Evolutionary conservation across 1,284 basidiomycete species (phyloP).

Genomic region (Ganoderma resinaceum): DNA sequence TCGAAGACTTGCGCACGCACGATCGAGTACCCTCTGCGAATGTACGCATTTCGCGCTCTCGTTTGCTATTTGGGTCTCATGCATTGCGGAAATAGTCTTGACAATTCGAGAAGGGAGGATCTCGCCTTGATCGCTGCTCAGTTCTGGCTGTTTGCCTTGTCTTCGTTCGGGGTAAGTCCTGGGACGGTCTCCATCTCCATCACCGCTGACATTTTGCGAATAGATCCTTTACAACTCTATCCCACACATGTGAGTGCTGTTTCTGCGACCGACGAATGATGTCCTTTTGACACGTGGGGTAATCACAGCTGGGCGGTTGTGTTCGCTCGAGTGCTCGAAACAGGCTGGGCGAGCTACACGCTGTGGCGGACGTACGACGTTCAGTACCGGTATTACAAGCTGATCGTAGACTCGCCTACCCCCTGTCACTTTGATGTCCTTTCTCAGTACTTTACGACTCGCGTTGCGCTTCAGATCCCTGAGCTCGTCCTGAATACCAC

Average conservation of each 20-base stretch:
- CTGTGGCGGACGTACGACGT: slow-evolving; percentile 53
- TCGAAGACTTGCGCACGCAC: slow-evolving; percentile 49
- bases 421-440: slow-evolving; percentile 58
- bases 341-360: slow-evolving; percentile 59
- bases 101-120: slow-evolving; percentile 58
- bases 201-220: background rate
- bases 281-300: background rate
- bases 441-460: slow-evolving; percentile 48
- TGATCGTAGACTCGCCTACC: slow-evolving; percentile 49
- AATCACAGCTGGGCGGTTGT: slow-evolving; percentile 53
- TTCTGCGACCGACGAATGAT: background rate
- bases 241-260: slow-evolving; percentile 54
- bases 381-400: slow-evolving; percentile 42
- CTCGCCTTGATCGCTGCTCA: slow-evolving; percentile 57
- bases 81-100: slow-evolving; percentile 41
- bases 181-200: background rate
- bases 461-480: slow-evolving; percentile 53
- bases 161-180: slow-evolving; percentile 49
- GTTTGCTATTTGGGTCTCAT: background rate
- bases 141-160: slow-evolving; percentile 66
- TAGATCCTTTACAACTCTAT: slow-evolving; percentile 57
- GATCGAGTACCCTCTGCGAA: slow-evolving; percentile 51
- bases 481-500: slow-evolving; percentile 54
- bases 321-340: slow-evolving; percentile 52
- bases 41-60: slow-evolving; percentile 41